Evolutionary conservation across 1,139 yeast species (phyloP).

Genomic region (Hanseniaspora sp.): DNA sequence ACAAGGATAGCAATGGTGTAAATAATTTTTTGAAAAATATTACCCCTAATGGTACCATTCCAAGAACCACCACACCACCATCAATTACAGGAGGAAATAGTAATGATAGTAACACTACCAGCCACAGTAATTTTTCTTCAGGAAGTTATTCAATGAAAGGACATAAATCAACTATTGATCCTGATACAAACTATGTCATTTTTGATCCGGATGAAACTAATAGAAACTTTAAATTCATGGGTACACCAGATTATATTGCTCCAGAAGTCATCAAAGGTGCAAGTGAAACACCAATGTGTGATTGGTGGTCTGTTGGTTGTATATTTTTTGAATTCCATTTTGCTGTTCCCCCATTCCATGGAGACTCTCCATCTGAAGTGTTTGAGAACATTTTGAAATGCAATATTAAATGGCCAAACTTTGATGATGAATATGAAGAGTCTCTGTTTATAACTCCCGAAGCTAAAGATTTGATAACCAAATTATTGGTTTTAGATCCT

Average conservation of each 20-base stretch:
- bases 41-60: neutral
- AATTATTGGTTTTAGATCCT: conserved; percentile 54
- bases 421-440: conserved; percentile 44
- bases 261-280: conserved; percentile 88
- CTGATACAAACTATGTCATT: conserved; percentile 40
- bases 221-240: conserved; percentile 57
- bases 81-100: neutral
- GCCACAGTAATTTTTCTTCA: neutral
- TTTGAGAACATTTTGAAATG: conserved; percentile 69
- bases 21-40: neutral
- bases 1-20: conserved; percentile 16
- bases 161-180: conserved; percentile 11
- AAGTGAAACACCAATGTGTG: conserved; percentile 77
- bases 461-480: conserved; percentile 63
- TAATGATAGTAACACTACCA: too few species aligned
- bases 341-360: conserved; percentile 95
- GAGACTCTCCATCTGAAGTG: conserved; percentile 64
- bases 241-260: conserved; percentile 95
- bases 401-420: conserved; percentile 72
- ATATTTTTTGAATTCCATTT: conserved; percentile 82
- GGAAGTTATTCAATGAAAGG: neutral
- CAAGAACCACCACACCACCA: conserved; percentile 12
- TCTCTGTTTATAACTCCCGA: conserved; percentile 45
- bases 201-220: conserved; percentile 55
- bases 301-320: conserved; percentile 99